Evolutionary conservation across 371 early-diverging fungal genomes (phyloP).

Genomic region (Synchytrium microbalum): DNA sequence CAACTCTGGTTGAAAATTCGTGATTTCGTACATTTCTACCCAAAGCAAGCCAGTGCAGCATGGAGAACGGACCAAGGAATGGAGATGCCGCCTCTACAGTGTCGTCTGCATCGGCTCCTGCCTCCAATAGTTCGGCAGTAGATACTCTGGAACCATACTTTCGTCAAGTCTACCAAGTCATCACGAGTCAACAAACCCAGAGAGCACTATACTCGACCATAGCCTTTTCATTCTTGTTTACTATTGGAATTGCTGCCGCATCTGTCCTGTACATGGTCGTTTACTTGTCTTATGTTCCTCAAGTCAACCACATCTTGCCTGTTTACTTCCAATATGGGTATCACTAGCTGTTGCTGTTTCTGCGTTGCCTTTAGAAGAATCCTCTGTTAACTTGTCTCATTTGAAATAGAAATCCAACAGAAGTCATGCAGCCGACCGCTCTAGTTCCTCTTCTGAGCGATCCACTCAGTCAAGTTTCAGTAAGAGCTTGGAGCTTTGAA

Average conservation of each 20-base stretch:
- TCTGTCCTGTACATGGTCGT: slow-evolving; percentile 27
- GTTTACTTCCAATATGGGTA: slow-evolving; percentile 28
- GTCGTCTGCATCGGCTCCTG: too few species aligned
- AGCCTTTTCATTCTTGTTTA: slow-evolving; percentile 21
- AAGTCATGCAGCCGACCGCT: background rate
- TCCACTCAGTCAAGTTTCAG: too few species aligned
- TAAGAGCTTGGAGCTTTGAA: too few species aligned
- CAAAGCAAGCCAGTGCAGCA: too few species aligned
- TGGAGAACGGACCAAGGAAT: too few species aligned
- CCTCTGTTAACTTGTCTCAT: slow-evolving; percentile 28
- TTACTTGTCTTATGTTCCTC: slow-evolving; percentile 36
- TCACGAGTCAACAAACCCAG: background rate
- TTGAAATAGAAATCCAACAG: slow-evolving; percentile 15
- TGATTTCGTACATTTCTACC: too few species aligned
- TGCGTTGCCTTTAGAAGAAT: slow-evolving; percentile 12
- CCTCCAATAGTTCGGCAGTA: too few species aligned
- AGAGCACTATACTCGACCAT: background rate
- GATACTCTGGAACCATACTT: background rate
- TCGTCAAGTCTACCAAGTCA: background rate
- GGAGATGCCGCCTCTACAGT: too few species aligned
- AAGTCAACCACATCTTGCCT: slow-evolving; percentile 19
- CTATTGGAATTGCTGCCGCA: slow-evolving; percentile 19
- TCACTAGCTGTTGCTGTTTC: slow-evolving; percentile 12
- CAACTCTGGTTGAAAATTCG: too few species aligned
- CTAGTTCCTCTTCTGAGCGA: background rate